A percentile compares a stretch with the other conserved stretches of the same genome.
phyloP scores from a whole-genome alignment of 1,284 basidiomycete genomes.

The Marasmius sp. region DNA sequence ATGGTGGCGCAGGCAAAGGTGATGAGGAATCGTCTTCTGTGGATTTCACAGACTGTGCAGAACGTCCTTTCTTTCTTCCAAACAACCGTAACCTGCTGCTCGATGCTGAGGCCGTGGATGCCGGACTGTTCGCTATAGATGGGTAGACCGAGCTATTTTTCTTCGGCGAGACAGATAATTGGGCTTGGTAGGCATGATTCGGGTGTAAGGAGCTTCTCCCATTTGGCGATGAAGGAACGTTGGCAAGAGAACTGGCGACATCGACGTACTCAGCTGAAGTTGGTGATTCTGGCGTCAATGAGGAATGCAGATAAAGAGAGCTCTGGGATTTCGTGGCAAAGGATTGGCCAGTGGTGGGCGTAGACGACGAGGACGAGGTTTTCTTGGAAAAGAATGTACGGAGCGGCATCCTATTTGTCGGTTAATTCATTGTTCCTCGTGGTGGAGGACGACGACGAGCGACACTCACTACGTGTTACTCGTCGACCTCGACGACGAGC shows the following conservation, averaged over 20 bases:
- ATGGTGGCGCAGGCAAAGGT: background rate
- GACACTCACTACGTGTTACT: too few relatives aligned
- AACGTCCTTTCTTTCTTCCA: background rate
- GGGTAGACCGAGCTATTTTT: conserved; percentile 26
- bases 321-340: background rate
- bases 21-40: background rate
- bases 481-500: too few relatives aligned
- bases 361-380: background rate
- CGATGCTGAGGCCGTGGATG: background rate
- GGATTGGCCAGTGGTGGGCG: background rate
- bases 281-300: conserved; percentile 34
- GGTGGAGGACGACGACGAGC: too few relatives aligned
- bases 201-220: conserved; percentile 28
- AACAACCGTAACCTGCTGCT: background rate
- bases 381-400: background rate
- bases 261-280: conserved; percentile 40
- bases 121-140: conserved; percentile 4
- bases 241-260: conserved; percentile 28
- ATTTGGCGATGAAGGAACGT: conserved; percentile 35
- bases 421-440: too few relatives aligned
- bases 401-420: background rate
- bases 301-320: conserved; percentile 3
- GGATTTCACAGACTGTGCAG: background rate
- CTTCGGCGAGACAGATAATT: background rate
- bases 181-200: conserved; percentile 19